Evolutionary conservation across 1,284 basidiomycete genomes (phyloP), one percentile per base, ranked within the genome.

Genomic region (Trametes polyzona): DNA sequence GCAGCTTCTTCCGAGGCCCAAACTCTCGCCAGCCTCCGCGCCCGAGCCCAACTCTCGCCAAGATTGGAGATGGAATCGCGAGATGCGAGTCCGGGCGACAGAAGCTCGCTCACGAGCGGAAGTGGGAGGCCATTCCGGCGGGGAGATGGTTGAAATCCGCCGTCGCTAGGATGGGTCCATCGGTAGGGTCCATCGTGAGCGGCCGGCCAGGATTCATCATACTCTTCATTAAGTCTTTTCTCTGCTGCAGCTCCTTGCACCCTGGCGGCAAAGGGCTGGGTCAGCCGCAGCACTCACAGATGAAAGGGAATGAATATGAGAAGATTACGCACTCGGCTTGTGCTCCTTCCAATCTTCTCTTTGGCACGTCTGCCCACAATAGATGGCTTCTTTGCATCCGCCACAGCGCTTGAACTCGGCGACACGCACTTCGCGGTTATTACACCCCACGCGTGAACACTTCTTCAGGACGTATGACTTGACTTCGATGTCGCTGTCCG

Each of bases 291-390:
- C 19, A 26, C 67, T 55, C 39, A 63, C 23, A 26, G 69, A 53
- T 19, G 11, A 26, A 33, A 21, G 17, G 72, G 27, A 75, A 56
- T 10, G 76, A 56, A 16, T 47, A 57, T 10, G 75, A 54, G n/a
- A 51, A 33, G 26, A 23, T 16, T 23, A 52, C 62, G 42, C 47
- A 69, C 68, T 55, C 29, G 64, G 54, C 58, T 76, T 78, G 57
- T 78, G 76, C 2, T 39, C 53, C 29, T 63, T 59, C 77, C 78
- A 79, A 62, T 78, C 72, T 19, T 54, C 57, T 59, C 73, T 76
- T 59, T 79, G 76, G 59, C 77, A 80, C 21, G 61, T 61, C 26
- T 47, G 56, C 32, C 70, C 67, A 60, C 78, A 80, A 52, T 78
- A 78, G 41, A 67, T 70, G 11, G 67, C 71, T 70, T 73, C 61